These are phyloP conservation scores for Blastomyces silverae DNA, from an alignment of 2,329 filamentous ascomycete species.

Conservation along the genomic window DNA sequence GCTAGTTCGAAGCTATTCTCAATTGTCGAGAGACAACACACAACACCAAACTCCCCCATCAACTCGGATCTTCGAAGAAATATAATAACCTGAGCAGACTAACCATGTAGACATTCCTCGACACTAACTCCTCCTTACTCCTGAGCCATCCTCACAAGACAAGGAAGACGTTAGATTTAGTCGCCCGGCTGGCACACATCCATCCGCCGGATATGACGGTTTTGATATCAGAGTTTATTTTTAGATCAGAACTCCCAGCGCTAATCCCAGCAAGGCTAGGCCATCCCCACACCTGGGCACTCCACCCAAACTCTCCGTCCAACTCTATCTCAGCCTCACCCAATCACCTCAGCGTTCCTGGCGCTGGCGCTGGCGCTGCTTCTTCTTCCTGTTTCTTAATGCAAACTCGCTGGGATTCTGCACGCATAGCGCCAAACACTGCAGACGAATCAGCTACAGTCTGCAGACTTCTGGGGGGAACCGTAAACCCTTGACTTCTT, in stretches of 20 bases:
- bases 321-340: slow-evolving; percentile 1
- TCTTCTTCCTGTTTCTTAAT: not conserved
- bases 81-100: too few relatives aligned
- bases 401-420: not conserved
- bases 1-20: too few relatives aligned
- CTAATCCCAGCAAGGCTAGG: not conserved
- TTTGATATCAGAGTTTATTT: not conserved
- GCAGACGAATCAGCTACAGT: not conserved
- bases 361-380: slow-evolving; percentile 4
- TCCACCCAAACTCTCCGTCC: not conserved
- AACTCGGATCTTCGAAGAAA: too few relatives aligned
- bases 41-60: too few relatives aligned
- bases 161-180: too few relatives aligned
- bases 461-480: not conserved
- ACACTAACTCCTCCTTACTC: too few relatives aligned
- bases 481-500: not conserved
- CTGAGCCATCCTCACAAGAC: too few relatives aligned
- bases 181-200: too few relatives aligned
- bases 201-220: too few relatives aligned
- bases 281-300: not conserved
- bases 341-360: slow-evolving; percentile 11
- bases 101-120: too few relatives aligned
- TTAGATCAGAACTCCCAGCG: not conserved
- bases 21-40: too few relatives aligned
- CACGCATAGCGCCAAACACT: not conserved